These are phyloP conservation scores for Vicia faba DNA, from an alignment of 306 rosid genomes.

Conservation along the genomic window DNA sequence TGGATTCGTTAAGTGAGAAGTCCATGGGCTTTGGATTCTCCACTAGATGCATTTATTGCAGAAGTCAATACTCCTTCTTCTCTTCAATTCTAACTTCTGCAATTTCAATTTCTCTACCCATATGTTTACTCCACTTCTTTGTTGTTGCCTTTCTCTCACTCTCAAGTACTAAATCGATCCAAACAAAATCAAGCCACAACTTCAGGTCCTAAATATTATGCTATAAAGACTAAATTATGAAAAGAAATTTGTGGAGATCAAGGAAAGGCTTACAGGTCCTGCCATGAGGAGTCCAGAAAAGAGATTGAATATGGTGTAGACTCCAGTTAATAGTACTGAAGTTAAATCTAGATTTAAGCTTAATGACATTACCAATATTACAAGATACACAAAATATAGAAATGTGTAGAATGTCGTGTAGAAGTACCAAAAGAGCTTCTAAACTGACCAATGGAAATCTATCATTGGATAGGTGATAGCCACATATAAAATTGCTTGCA, in stretches of 20 bases:
- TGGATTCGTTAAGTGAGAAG: too few relatives aligned
- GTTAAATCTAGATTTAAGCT: slow-evolving; percentile 69
- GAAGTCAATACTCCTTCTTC: too few relatives aligned
- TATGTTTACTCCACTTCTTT: too few relatives aligned
- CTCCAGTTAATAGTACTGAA: slow-evolving; percentile 58
- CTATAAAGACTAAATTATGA: slow-evolving; percentile 4
- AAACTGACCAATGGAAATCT: slow-evolving; percentile 66
- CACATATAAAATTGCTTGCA: slow-evolving; percentile 71
- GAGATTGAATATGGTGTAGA: slow-evolving; percentile 79
- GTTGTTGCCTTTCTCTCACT: too few relatives aligned
- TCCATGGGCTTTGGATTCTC: too few relatives aligned
- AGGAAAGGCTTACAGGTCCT: slow-evolving; percentile 62
- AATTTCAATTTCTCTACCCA: too few relatives aligned
- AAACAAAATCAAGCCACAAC: slow-evolving; percentile 17
- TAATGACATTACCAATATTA: slow-evolving; percentile 70
- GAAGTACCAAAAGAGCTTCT: slow-evolving; percentile 77
- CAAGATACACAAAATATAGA: slow-evolving; percentile 73
- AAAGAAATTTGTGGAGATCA: slow-evolving; percentile 11
- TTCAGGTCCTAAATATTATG: background rate
- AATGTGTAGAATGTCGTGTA: slow-evolving; percentile 79
- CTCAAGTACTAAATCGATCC: too few relatives aligned
- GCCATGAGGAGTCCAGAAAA: slow-evolving; percentile 88
- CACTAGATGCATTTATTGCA: too few relatives aligned
- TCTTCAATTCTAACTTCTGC: too few relatives aligned
- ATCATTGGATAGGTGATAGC: slow-evolving; percentile 74